Evolutionary conservation across 2,329 filamentous ascomycete species (phyloP), one percentile per base, ranked within the genome.

Genomic region (Trichoderma endophyticum): DNA sequence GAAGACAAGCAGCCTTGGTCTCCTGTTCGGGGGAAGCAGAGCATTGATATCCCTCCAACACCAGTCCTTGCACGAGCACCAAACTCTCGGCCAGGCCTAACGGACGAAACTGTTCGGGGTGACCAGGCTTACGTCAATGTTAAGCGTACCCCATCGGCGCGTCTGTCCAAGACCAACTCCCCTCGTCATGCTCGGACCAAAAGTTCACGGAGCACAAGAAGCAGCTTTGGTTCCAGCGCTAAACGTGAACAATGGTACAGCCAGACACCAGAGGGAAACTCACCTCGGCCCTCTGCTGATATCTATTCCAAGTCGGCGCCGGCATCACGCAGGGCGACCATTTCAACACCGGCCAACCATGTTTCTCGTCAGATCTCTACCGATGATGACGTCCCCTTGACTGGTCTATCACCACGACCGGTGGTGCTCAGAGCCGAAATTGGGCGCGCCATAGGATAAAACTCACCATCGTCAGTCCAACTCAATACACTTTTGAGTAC

Each of bases 41-140:
- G 84, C 76, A 76, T 85, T 62, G 85, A 87, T 51, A 64, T 84
- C 8, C 85, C 86, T 1, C 80, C 82, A 28, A 82, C 86, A 3
- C 85, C 88, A 1, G 84, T 89, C 11, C 81, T 89, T 32, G 88
- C 89, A 14, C 83, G 85, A 62, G 89, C 89, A 7, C 89, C 89
- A 14, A 91, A 91, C 75, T 84, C 89, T n/a, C 83, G 89, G 24
- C 84, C 84, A 1, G 89, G 89, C 18, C 83, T 91, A 6, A 91
- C 89, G 3, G 89, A 91, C 73, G 88, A 90, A 75, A 80, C 85
- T 1, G 78, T 91, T 3, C 88, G 89, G 6, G 89, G 89, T 39
- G 89, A 88, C 72, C 86, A 86, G 60, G 87, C 89, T 4, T 91
- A 89, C 74, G 78, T 91, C 34, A 81, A 83, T 12, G 82, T 86